Base-by-base conservation (phyloP, 1,284 basidiomycete species). In the Trametes versicolor region DNA sequence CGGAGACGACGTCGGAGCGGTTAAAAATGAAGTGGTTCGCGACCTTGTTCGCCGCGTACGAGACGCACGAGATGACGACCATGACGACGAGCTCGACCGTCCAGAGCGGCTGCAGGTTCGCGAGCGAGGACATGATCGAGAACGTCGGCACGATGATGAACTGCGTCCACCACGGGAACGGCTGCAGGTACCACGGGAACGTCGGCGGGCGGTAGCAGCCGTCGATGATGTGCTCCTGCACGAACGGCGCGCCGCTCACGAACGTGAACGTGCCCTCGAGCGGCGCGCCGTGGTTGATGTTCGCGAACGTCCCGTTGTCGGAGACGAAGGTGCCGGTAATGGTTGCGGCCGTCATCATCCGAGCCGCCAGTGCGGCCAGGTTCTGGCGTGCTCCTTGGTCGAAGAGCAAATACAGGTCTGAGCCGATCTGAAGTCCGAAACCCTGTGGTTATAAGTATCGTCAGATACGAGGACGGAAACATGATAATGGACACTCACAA, bases 341-440 rank as follows among this genome's bases (percentile, higher is more conserved):
- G 10, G 84, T 79, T 37, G 87, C 76, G 9, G 83, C 80, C 2
- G 80, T 79, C 56, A 83, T 76, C 49, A 90, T 72, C 45, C 79
- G 83, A 2, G 81, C 79, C 21, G 86, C 81, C 19, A 92, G 79
- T 19, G 79, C 76, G 25, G 85, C 77, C 17, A 92, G 82, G 32
- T 83, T 80, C 48, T 77, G 78, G 21, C 90, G 86, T 19, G 87
- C 85, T 0, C 76, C 71, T 1, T 80, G 85, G 74, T 96, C 94
- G 64, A 96, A 81, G 27, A 96, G 83, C 62, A 94, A 89, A 73
- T 90, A 96, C 25, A 96, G 80, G 73, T 96, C 94, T 4, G 91
- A 94, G 41, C 94, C 94, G 64, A 96, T 93, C 67, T 95, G 92
- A 55, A 97, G 84, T 59, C 94, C 94, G 75, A 96, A 96, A 1